Evolutionary conservation across 805 yeast species (phyloP), one percentile per base, ranked within the genome.

Genomic region (Cyberlindnera lachancei): DNA sequence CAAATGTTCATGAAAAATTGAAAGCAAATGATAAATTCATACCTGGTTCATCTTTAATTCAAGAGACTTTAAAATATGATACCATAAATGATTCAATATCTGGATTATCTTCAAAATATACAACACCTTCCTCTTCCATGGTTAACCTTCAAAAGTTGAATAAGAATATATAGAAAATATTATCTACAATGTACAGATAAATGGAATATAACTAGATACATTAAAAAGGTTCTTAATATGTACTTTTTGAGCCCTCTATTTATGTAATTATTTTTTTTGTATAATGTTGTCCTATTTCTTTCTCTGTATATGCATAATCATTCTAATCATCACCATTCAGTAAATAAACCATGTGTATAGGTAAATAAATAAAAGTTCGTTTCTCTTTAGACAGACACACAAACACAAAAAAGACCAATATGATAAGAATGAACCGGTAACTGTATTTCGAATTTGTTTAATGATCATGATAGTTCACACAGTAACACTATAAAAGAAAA

Each of bases 151-250:
- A 30, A 30, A 24, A 17, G 13, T 7, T 26, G 7, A 26, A n/a
- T n/a, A n/a, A n/a, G n/a, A n/a, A n/a, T n/a, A n/a, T n/a, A n/a
- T n/a, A n/a, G n/a, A n/a, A n/a, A n/a, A n/a, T n/a, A n/a, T n/a
- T n/a, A n/a, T n/a, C n/a, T n/a, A n/a, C n/a, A n/a, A n/a, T n/a
- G n/a, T n/a, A n/a, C 13, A 3, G 14, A 4, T 8, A 18, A 18
- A 22, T 22, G 25, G 25, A 29, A 29, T 29, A 29, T 20, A 29
- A 29, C 31, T 29, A 29, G 22, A 29, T 29, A 29, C 31, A 29
- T 29, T 22, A n/a, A n/a, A n/a, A n/a, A 29, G 31, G 31, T 20
- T 29, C 31, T 21, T 29, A 29, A 29, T 29, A 23, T 29, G 20
- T 23, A 18, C 31, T 23, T 18, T 29, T 22, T 20, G 12, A 20